Percentiles rank a stretch among this genome's conserved stretches.
Evolutionary conservation across 768 basidiomycete genomes (phyloP).

Genomic region (Naematelia encephala): DNA sequence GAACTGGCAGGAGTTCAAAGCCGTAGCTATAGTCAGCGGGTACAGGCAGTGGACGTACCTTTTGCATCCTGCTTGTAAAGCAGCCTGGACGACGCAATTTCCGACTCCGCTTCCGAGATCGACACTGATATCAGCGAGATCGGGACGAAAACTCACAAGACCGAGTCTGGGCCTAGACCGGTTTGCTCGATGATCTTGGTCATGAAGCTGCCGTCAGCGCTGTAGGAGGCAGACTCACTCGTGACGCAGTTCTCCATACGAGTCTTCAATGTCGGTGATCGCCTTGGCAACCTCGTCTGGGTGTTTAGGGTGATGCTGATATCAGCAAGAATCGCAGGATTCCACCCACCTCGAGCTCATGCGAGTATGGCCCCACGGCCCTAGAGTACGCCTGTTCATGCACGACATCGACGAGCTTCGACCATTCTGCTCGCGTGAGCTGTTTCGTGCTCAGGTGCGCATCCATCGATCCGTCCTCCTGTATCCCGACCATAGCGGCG

Average conservation of each 20-base stretch:
- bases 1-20: constrained; percentile 71
- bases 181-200: constrained; percentile 62
- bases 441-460: constrained; percentile 1
- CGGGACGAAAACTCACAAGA: constrained; percentile 55
- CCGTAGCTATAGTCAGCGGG: constrained; percentile 59
- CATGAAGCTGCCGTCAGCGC: constrained; percentile 54
- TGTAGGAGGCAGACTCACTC: constrained; percentile 23
- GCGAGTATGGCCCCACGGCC: constrained; percentile 84
- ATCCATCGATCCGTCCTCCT: constrained; percentile 20
- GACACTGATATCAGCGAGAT: constrained; percentile 49
- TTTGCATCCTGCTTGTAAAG: constrained; percentile 59
- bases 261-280: constrained; percentile 43
- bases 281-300: constrained; percentile 60
- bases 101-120: constrained; percentile 85
- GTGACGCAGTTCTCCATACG: constrained; percentile 48
- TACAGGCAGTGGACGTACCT: constrained; percentile 18
- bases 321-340: background rate
- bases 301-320: constrained; percentile 81
- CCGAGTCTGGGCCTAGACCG: constrained; percentile 59
- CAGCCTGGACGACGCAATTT: constrained; percentile 77
- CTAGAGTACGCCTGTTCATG: constrained; percentile 88
- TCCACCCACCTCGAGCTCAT: constrained; percentile 72
- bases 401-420: constrained; percentile 39
- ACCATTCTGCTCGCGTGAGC: constrained; percentile 30
- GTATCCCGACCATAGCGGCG: constrained; percentile 30